Base-by-base conservation (phyloP, 768 basidiomycete species). In the Suillus spraguei region DNA sequence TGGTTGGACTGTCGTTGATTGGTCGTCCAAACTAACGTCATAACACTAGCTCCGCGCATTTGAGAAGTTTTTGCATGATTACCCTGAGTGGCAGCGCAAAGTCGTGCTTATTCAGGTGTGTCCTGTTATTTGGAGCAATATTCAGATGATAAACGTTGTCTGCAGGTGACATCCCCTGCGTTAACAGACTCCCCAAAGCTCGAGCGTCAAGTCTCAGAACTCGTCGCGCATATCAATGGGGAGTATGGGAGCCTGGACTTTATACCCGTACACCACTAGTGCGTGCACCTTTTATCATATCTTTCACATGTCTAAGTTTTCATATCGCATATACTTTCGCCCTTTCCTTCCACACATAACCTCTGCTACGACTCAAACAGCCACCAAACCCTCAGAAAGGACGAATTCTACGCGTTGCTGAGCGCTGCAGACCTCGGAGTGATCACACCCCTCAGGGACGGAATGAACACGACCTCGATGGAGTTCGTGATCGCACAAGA, bases 181-280 rank as follows among this genome's bases (percentile, higher is more conserved):
- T 81, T 97, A 66, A 89, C 91, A 5, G 97, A 99, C 73, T 93
- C 91, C 38, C 92, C 95, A 22, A 96, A 95, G 75, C 83, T 99
- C 60, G 97, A 98, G 78, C 84, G 94, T 24, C 90, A 94, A 80
- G 87, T 98, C 17, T 95, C 94, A 60, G 95, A 99, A 75, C 80
- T 97, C 28, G 96, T 98, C 50, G 89, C 94, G 24, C 91, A 93
- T 69, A 97, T 98, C 77, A 99, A 99, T 71, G 95, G 95, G 59
- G 90, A 95, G 71, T 98, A 94, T 71, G 97, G 97, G 28, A 89
- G 89, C 66, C 77, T 99, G 42, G 94, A 97, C 76, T 99, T 97
- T 71, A 92, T 94, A 69, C 97, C 97, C 22, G 93, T 99, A 39
- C 97, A 99, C 74, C 97, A 99, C 71, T 99, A 97, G 95, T 96